Base-by-base conservation (phyloP, 108 stramenopile genomes). In the Parietichytrium sp. region DNA sequence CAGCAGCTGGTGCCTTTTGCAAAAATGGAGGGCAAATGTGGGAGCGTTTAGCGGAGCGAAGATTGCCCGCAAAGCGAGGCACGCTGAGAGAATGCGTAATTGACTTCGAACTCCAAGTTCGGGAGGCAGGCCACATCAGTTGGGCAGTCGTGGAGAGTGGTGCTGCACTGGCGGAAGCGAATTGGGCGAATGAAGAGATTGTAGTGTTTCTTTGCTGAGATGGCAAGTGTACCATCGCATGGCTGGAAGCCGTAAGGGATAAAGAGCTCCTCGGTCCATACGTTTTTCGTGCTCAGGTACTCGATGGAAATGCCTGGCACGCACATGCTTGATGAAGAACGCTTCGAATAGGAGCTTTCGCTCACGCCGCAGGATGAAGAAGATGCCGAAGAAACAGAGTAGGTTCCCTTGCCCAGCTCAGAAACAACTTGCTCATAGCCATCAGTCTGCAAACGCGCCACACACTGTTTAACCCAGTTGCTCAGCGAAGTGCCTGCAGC, bases 231-330 rank as follows among this genome's bases (percentile, higher is more conserved):
- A 50, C n/a, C n/a, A n/a, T 50, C n/a, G 49, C 49, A 50, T 16
- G 49, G 49, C 16, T 18, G 49, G 49, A 18, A 50, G n/a, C 18
- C n/a, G 18, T 50, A 16, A 50, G 49, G 49, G 49, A 50, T 50
- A n/a, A 50, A 50, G n/a, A 50, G n/a, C 18, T 18, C 18, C 49
- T 50, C 49, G 16, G n/a, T 18, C 49, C 49, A 50, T 33, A n/a
- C 61, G 13, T 25, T 15, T 33, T 12, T 18, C 23, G 38, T 42
- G 20, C 45, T 42, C 15, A 45, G 42, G 61, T 72, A 72, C 61
- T 72, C 61, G 29, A 72, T 42, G 13, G 61, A 45, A 23, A 72
- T 25, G 20, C 61, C 61, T n/a, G 61, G 61, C 61, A 72, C 45
- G 61, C 61, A 72, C 6, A 42, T 33, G 61, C 45, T 42, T 6